These are phyloP conservation scores for Penicillium silybi DNA, from an alignment of 495 filamentous ascomycete species.

Conservation along the genomic window DNA sequence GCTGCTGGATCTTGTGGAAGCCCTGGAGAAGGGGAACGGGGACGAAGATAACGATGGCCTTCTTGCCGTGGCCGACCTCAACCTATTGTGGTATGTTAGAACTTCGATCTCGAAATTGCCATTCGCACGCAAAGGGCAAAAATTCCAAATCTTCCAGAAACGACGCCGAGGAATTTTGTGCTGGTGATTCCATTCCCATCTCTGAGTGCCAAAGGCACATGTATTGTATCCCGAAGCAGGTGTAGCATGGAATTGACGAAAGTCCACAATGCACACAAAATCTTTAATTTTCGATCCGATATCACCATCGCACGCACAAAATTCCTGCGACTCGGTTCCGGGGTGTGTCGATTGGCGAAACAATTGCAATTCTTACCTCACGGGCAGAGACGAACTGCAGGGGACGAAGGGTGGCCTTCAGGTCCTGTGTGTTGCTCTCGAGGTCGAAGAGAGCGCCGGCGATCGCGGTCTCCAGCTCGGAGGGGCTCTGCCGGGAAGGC, in stretches of 20 bases:
- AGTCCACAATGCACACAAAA: conserved; percentile 2
- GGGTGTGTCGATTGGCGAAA: conserved; percentile 9
- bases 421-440: conserved; percentile 95
- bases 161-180: conserved; percentile 13
- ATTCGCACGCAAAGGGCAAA: conserved; percentile 11
- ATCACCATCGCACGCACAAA: conserved; percentile 12
- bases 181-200: neutral
- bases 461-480: conserved; percentile 91
- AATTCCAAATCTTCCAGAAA: conserved; percentile 12
- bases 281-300: conserved; percentile 9
- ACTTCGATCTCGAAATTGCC: conserved; percentile 6
- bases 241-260: conserved; percentile 5
- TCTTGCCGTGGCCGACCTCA: conserved; percentile 99
- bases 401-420: conserved; percentile 87
- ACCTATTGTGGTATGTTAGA: conserved; percentile 59
- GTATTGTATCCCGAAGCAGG: neutral
- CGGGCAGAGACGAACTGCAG: conserved; percentile 96
- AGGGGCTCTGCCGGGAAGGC: conserved; percentile 87
- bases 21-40: conserved; percentile 91
- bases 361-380: conserved; percentile 72
- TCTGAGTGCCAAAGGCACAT: neutral
- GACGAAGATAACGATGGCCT: conserved; percentile 99
- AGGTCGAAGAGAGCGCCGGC: conserved; percentile 94
- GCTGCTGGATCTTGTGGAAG: conserved; percentile 99
- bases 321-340: conserved; percentile 15